Evolutionary conservation across 1,284 basidiomycete genomes (phyloP).

Genomic region (Ustilago nuda): DNA sequence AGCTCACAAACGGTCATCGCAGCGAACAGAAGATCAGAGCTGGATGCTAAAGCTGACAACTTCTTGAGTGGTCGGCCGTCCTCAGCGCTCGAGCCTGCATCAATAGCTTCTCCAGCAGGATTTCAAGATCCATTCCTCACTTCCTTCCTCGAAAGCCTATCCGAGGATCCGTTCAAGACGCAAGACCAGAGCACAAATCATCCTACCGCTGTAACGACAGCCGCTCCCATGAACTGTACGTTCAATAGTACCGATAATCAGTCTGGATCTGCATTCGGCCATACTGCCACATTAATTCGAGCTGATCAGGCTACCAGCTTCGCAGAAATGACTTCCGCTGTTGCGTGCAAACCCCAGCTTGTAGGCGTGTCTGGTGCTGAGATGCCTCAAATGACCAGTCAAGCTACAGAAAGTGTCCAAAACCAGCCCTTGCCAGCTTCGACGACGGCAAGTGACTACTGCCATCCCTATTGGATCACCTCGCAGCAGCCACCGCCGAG

Average conservation of each 20-base stretch:
- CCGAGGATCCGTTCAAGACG: conserved; percentile 1
- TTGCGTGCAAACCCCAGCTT: no score
- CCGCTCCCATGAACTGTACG: neutral
- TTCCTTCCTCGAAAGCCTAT: conserved; percentile 29
- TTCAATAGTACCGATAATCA: neutral
- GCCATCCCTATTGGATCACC: conserved; percentile 1
- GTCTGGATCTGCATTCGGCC: neutral
- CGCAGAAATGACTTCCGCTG: neutral
- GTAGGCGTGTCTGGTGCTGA: no score
- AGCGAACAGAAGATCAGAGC: neutral
- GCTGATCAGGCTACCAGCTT: neutral
- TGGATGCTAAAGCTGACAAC: neutral
- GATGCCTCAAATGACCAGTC: neutral
- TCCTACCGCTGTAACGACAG: neutral
- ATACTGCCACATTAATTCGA: neutral
- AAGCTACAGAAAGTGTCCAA: neutral
- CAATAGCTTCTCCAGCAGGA: neutral
- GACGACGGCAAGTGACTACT: neutral
- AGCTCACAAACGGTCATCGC: neutral
- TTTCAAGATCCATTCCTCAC: conserved; percentile 25
- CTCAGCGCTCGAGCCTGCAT: neutral
- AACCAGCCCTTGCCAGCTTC: neutral
- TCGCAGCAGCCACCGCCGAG: neutral
- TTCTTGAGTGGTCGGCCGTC: neutral
- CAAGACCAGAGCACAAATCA: neutral